Base-by-base conservation (phyloP, 169 alveolate genomes). In the Eimeria acervulina region DNA sequence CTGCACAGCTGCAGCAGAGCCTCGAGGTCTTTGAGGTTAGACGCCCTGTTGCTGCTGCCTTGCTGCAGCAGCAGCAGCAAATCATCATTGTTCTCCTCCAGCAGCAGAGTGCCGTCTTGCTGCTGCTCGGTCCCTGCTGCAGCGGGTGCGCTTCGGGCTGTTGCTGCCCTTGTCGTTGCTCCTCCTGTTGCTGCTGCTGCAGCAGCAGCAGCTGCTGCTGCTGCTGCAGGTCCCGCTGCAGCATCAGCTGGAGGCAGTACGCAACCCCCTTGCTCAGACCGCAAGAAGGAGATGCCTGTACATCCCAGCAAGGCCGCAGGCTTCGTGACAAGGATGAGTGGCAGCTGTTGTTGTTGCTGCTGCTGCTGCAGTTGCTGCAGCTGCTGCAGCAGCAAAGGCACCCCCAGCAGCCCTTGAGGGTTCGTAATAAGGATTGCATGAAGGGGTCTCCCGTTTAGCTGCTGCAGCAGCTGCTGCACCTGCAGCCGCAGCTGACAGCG, bases 401-500 rank as follows among this genome's bases (percentile, higher is more conserved):
- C 59, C 5, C 95, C 95, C 55, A 90, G 89, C 47, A 68, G 44
- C 33, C 95, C 95, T 33, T 90, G 90, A 1, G 95, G 90, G 42
- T 90, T 81, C 59, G 95, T 90, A 55, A 74, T 44, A 51, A 90
- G 80, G 28, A 90, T 40, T 1, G 95, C 95, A 52, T 90, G 89
- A 5, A 76, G 33, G 36, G 59, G 61, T 17, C 36, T 12, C 36
- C 87, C 87, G 47, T 26, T n/a, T 23, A 81, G 72, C 5, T 42
- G 90, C 74, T 81, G 90, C 90, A 51, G 90, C 74, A 81, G 90
- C 90, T 81, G 90, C 90, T 51, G 90, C 74, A n/a, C 51, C 33
- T 51, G 66, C 28, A 47, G 90, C 70, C 66, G 74, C 70, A 51
- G 44, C 90, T 42, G 47, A 44, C 90, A 81, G 31, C 40, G 66